Conservation (phyloP, 352 stramenopile genomes). For the Globisporangium alternatum region DNA sequence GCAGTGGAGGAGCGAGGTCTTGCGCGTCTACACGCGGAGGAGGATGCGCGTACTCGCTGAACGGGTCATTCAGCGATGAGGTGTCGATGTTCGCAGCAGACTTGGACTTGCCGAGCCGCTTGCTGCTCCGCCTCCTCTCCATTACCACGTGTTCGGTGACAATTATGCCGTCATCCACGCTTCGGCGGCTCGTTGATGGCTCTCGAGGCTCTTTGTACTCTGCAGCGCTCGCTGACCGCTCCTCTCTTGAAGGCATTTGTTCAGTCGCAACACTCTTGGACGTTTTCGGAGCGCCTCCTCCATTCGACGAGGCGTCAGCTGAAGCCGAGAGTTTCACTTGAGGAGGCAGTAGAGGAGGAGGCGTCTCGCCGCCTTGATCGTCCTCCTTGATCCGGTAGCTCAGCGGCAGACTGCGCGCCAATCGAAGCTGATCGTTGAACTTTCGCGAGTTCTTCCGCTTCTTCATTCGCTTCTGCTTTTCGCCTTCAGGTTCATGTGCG, state of each 20-base stretch:
- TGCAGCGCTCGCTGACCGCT: neutral
- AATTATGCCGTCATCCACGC: conserved; percentile 12
- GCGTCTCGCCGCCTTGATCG: conserved; percentile 19
- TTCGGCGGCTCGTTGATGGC: conserved; percentile 4
- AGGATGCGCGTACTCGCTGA: conserved; percentile 1
- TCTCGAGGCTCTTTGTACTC: neutral
- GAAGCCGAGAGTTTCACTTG: neutral
- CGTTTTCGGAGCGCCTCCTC: neutral
- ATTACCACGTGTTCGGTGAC: conserved; percentile 6
- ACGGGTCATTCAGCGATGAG: conserved; percentile 20
- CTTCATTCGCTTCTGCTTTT: conserved; percentile 49
- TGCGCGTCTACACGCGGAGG: neutral
- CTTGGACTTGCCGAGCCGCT: conserved; percentile 43
- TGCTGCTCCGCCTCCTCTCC: conserved; percentile 24
- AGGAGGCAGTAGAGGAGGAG: neutral
- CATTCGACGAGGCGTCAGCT: conserved; percentile 6
- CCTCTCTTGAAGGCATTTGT: neutral
- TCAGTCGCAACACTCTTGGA: neutral
- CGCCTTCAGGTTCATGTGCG: conserved; percentile 12
- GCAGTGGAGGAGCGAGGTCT: neutral
- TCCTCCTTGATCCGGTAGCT: conserved; percentile 53
- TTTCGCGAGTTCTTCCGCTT: conserved; percentile 64
- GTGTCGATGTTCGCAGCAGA: conserved; percentile 68
- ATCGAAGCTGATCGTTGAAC: conserved; percentile 63
- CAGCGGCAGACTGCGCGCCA: conserved; percentile 52